phyloP scores from a whole-genome alignment of 176 grass and related monocot species.

The Pharus latifolius region DNA sequence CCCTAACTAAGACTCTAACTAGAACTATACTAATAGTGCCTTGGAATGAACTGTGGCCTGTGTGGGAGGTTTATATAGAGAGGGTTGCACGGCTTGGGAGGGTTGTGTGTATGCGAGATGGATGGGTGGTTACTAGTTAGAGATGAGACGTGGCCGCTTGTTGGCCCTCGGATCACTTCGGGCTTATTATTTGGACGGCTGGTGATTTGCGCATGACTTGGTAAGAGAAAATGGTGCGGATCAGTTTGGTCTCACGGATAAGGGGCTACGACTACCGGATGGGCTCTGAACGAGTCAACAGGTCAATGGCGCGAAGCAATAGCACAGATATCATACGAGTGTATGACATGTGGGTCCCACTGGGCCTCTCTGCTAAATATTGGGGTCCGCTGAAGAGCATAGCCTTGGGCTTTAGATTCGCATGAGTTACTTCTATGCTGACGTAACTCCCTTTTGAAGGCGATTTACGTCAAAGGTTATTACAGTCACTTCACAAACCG shows the following conservation, averaged over 20 bases:
- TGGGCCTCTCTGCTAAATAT: neutral
- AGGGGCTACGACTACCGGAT: neutral
- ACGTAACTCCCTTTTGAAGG: neutral
- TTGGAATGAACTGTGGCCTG: neutral
- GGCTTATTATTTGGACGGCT: neutral
- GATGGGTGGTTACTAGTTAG: neutral
- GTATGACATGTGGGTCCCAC: too few species aligned
- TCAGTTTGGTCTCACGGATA: neutral
- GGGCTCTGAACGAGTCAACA: neutral
- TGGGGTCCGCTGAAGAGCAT: neutral
- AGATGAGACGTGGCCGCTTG: slow-evolving; percentile 7
- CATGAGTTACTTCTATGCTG: neutral
- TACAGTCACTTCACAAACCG: neutral
- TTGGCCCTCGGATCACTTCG: neutral
- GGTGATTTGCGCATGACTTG: slow-evolving; percentile 4
- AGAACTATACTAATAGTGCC: neutral
- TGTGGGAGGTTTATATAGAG: slow-evolving; percentile 21
- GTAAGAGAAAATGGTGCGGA: neutral
- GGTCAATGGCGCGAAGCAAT: neutral
- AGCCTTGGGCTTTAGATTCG: neutral
- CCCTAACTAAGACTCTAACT: too few species aligned
- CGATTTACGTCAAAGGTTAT: neutral
- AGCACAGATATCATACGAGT: neutral
- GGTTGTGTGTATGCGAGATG: neutral
- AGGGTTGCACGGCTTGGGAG: neutral